A percentile compares a stretch with the other conserved stretches of the same genome.
These are phyloP conservation scores for Barbatosphaeria neglecta DNA, from an alignment of 495 filamentous ascomycete species.

Conservation along the genomic window DNA sequence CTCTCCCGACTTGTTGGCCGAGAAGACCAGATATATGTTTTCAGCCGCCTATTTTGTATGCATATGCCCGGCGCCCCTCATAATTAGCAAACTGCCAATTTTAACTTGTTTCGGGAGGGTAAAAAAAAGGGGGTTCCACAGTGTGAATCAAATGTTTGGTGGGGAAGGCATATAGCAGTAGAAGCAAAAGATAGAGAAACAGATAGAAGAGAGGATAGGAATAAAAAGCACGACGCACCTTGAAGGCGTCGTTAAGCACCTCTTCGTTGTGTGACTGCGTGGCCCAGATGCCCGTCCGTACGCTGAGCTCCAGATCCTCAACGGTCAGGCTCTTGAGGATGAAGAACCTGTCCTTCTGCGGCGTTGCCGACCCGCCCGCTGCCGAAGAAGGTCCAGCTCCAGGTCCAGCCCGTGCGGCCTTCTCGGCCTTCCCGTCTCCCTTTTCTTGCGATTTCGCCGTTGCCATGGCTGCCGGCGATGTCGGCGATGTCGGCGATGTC, in stretches of 20 bases:
- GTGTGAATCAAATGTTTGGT: too few relatives aligned
- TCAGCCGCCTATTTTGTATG: constrained; percentile 63
- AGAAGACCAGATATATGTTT: constrained; percentile 92
- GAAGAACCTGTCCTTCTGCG: constrained; percentile 64
- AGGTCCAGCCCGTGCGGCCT: too few relatives aligned
- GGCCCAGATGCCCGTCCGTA: constrained; percentile 79
- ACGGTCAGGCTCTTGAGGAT: constrained; percentile 89
- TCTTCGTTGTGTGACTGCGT: constrained; percentile 91
- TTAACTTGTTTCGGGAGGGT: too few relatives aligned
- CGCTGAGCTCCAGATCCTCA: constrained; percentile 89
- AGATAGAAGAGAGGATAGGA: too few relatives aligned
- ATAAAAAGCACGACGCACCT: constrained; percentile 43
- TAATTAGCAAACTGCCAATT: too few relatives aligned
- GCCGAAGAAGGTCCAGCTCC: constrained; percentile 10
- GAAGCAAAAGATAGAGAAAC: too few relatives aligned
- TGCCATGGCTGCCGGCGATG: constrained; percentile 10
- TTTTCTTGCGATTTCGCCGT: not conserved
- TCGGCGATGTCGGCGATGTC: too few relatives aligned
- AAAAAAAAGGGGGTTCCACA: too few relatives aligned
- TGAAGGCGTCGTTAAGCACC: constrained; percentile 69
- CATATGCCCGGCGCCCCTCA: too few relatives aligned
- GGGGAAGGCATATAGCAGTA: too few relatives aligned
- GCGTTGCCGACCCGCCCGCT: constrained; percentile 1
- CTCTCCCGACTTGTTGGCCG: constrained; percentile 95
- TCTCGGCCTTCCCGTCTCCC: not conserved